These are phyloP conservation scores for Brassica napus DNA, from an alignment of 345 rosid species.

Conservation along the genomic window Da-Ae NC_063436.1:27907001-27907500, in stretches of 20 bases:
- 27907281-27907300: not conserved
- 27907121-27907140: not conserved
- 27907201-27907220: conserved; percentile 31
- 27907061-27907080: conserved; percentile 29
- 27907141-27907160: conserved; percentile 36
- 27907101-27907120: conserved; percentile 25
- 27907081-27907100: conserved; percentile 37
- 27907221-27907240: not conserved
- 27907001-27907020: conserved; percentile 40
- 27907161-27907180: not conserved
- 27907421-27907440: not conserved
- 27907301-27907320: not conserved
- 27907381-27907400: not conserved
- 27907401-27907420: not conserved
- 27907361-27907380: conserved; percentile 15
- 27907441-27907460: not conserved
- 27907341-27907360: not conserved
- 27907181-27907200: conserved; percentile 9
- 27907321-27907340: not conserved
- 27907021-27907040: conserved; percentile 28
- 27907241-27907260: not conserved
- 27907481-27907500: not conserved
- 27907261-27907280: conserved; percentile 13
- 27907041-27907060: not conserved
- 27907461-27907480: conserved; percentile 8